Percentiles rank a stretch among this genome's conserved stretches.
phyloP scores from a whole-genome alignment of 164 flowering plant genomes.

The Umbellularia californica region DNA sequence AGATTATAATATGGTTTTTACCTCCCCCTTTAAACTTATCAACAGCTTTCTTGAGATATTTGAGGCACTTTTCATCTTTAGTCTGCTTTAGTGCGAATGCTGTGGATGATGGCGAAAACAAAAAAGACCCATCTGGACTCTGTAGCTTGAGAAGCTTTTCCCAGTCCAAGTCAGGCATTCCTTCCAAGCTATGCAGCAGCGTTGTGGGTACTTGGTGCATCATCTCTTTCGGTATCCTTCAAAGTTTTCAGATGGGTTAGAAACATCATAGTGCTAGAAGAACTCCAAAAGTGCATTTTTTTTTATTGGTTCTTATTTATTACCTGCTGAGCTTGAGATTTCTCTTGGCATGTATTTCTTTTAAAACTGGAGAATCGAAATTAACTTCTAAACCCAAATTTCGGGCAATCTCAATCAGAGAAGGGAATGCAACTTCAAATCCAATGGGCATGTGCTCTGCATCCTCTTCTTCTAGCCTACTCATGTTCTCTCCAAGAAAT shows the following conservation, averaged over 20 bases:
- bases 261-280: too few relatives aligned
- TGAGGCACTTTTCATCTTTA: slow-evolving; percentile 56
- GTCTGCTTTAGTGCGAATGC: slow-evolving; percentile 89
- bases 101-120: slow-evolving; percentile 91
- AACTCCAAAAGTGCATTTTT: too few relatives aligned
- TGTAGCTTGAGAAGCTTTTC: slow-evolving; percentile 70
- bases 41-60: slow-evolving; percentile 48
- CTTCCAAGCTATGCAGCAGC: slow-evolving; percentile 88
- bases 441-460: slow-evolving; percentile 92
- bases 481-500: slow-evolving; percentile 52
- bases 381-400: slow-evolving; percentile 46
- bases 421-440: slow-evolving; percentile 88
- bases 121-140: slow-evolving; percentile 79
- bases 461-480: slow-evolving; percentile 57
- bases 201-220: slow-evolving; percentile 81
- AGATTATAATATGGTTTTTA: slow-evolving; percentile 18
- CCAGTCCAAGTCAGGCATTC: slow-evolving; percentile 81
- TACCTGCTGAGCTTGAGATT: slow-evolving; percentile 60
- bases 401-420: slow-evolving; percentile 62
- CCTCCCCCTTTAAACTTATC: slow-evolving; percentile 92
- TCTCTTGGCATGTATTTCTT: slow-evolving; percentile 56
- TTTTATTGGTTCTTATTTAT: not conserved
- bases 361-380: slow-evolving; percentile 45
- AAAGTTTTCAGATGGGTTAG: too few relatives aligned
- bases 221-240: slow-evolving; percentile 83